Percentiles rank a stretch among this genome's conserved stretches.
Evolutionary conservation across 306 rosid genomes (phyloP).

Genomic region (Quercus bicolor): DNA sequence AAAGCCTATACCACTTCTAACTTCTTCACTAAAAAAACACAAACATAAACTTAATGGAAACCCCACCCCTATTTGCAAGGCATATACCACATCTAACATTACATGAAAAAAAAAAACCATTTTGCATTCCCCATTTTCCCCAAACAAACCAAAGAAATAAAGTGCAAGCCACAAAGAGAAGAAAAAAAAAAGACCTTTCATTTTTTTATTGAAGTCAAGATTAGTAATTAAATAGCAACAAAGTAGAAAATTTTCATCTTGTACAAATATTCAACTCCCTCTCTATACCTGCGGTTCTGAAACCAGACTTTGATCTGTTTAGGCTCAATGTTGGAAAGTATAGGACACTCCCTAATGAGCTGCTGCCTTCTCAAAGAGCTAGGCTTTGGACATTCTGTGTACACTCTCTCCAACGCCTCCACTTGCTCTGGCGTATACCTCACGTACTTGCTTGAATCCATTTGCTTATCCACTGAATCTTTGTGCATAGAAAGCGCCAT

Average conservation of each 20-base stretch:
- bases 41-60: neutral
- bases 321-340: constrained; percentile 84
- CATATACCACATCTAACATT: neutral
- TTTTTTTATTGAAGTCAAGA: neutral
- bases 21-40: neutral
- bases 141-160: neutral
- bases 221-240: neutral
- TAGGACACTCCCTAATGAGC: constrained; percentile 91
- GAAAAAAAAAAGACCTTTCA: neutral
- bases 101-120: neutral
- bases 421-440: constrained; percentile 96
- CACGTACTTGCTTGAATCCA: constrained; percentile 90
- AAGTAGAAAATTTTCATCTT: neutral
- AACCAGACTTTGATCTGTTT: constrained; percentile 99
- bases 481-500: constrained; percentile 82
- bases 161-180: neutral
- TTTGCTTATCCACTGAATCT: constrained; percentile 52
- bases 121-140: neutral
- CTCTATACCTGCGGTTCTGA: constrained; percentile 80
- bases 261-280: neutral
- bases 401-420: constrained; percentile 93
- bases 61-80: neutral
- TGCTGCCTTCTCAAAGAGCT: constrained; percentile 90
- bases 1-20: neutral
- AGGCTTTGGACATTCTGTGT: constrained; percentile 92